Evolutionary conservation across 202 grass and related monocot genomes (phyloP).

Genomic region (Musa balbisiana): DNA sequence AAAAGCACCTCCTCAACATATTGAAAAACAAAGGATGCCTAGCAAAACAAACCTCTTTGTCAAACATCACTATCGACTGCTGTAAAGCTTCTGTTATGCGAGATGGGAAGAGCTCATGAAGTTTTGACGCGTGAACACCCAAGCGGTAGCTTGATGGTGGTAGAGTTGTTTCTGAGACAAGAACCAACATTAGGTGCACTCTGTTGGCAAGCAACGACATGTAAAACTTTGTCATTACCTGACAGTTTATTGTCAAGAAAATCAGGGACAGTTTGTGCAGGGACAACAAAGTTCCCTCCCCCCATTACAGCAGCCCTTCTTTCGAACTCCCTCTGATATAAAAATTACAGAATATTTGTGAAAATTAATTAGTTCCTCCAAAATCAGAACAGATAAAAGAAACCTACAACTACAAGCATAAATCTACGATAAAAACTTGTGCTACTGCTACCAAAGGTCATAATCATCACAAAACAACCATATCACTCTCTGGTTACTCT

Average conservation of each 20-base stretch:
- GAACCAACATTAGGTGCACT: constrained; percentile 1
- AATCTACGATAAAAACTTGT: no score
- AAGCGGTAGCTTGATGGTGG: constrained; percentile 91
- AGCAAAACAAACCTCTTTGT: constrained; percentile 54
- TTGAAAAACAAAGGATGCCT: neutral
- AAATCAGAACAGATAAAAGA: no score
- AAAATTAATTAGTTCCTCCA: neutral
- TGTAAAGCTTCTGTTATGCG: constrained; percentile 83
- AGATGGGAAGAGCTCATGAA: constrained; percentile 72
- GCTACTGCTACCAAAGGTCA: neutral
- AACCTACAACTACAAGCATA: no score
- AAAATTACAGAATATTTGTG: neutral
- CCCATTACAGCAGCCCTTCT: constrained; percentile 82
- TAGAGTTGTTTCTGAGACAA: constrained; percentile 45
- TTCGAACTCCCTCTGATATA: constrained; percentile 78
- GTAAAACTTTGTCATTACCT: constrained; percentile 34
- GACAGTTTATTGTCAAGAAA: constrained; percentile 74
- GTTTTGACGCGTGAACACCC: constrained; percentile 66
- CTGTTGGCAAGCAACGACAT: neutral
- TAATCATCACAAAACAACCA: neutral
- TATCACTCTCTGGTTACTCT: neutral
- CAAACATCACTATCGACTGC: constrained; percentile 61
- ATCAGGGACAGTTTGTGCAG: constrained; percentile 84
- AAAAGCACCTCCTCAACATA: neutral
- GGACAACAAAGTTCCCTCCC: constrained; percentile 86